These are phyloP conservation scores for Clitocybe nebularis DNA, from an alignment of 1,284 basidiomycete species.

Conservation along the genomic window DNA sequence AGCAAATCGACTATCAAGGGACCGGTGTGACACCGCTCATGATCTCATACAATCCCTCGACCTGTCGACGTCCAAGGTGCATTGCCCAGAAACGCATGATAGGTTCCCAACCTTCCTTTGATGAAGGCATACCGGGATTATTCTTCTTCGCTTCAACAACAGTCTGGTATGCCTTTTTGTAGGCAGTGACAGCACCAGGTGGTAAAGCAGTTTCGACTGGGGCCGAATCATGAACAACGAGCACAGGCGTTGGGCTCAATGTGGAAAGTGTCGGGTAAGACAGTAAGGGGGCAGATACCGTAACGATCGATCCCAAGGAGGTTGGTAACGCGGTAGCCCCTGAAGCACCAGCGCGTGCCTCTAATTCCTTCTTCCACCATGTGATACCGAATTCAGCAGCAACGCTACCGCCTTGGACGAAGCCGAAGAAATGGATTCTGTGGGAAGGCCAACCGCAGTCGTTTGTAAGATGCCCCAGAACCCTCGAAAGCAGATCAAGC, in stretches of 20 bases:
- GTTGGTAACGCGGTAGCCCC: conserved; percentile 6
- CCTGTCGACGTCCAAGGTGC: conserved; percentile 53
- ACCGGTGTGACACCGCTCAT: conserved; percentile 45
- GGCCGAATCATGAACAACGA: conserved; percentile 55
- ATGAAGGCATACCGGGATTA: conserved; percentile 67
- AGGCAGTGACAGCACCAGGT: conserved; percentile 38
- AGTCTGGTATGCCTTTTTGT: conserved; percentile 56
- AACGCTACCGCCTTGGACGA: conserved; percentile 84
- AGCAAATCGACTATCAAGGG: too few species aligned
- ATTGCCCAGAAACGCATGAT: conserved; percentile 88
- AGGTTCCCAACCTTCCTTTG: conserved; percentile 74
- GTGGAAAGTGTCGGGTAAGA: conserved; percentile 65
- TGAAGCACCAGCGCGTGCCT: conserved; percentile 12
- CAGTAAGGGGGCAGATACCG: conserved; percentile 69
- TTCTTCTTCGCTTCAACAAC: conserved; percentile 48
- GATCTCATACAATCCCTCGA: conserved; percentile 75
- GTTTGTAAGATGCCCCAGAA: background rate
- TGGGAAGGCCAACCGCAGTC: conserved; percentile 14
- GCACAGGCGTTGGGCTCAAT: conserved; percentile 56
- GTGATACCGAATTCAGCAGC: conserved; percentile 64
- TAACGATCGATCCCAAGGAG: conserved; percentile 62
- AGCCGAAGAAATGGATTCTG: conserved; percentile 84
- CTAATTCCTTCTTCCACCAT: conserved; percentile 41
- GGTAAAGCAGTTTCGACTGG: conserved; percentile 44
- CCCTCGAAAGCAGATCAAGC: background rate